Base-by-base conservation (phyloP, 345 rosid genomes). In the Salix viminalis region DNA sequence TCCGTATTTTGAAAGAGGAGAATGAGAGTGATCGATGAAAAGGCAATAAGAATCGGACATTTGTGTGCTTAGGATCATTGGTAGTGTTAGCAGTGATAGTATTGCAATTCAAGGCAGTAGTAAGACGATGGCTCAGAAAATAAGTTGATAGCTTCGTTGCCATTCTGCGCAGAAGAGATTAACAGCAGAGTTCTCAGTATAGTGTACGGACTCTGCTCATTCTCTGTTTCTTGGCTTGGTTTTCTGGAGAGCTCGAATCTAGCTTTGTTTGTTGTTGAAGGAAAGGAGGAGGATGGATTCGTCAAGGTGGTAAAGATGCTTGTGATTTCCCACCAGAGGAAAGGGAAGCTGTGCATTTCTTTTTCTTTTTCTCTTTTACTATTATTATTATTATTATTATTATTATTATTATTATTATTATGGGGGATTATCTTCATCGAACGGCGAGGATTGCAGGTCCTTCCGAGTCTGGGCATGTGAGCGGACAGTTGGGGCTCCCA, bases 1-100 rank as follows among this genome's bases (percentile, higher is more conserved):
- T 87, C 24, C 97, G 89, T 89, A 90, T 86, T 79, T 86, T 91
- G 79, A 92, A 95, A 42, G 90, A 87, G 86, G 90, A 87, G 84
- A 88, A 86, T n/a, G 91, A 90, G 37, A 84, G 87, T 2, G 79
- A 85, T 13, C 86, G 81, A 24, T 74, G 84, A 9, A 88, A 83
- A 75, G 91, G 80, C 21, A 81, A 76, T 67, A 85, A 75, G 82
- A 84, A 83, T 23, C 86, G 77, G 10, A 75, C 70, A 69, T 50
- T 83, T 10, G 70, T 42, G 56, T 75, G 78, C 72, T 83, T 70
- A 11, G 44, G 44, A 41, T 41, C 14, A 41, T 41, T 2, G 65
- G 6, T 50, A 19, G 39, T 23, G 34, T 65, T 21, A 10, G 44
- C 60, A 41, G 5, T 69, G 46, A 52, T 68, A 41, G 50, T 2